A percentile compares a stretch with the other conserved stretches of the same genome.
These are phyloP conservation scores for Coelastrella sp. DNA, from an alignment of 139 green algal species.

Conservation along the genomic window DNA sequence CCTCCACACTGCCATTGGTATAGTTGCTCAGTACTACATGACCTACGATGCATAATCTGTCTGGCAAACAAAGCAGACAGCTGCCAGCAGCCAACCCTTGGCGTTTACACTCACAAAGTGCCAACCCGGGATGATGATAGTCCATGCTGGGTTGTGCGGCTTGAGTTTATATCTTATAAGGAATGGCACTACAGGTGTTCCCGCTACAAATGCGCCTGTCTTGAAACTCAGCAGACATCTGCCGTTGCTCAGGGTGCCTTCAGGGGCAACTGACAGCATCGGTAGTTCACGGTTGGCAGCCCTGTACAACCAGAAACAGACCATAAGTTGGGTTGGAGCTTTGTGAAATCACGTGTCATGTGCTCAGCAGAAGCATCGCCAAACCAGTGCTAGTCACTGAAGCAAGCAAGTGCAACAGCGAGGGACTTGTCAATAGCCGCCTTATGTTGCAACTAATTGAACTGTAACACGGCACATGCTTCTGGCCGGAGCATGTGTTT, in stretches of 20 bases:
- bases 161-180: conserved; percentile 73
- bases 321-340: too few relatives aligned
- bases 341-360: too few relatives aligned
- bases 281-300: conserved; percentile 41
- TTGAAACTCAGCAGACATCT: conserved; percentile 88
- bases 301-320: conserved; percentile 2
- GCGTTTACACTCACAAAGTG: conserved; percentile 51
- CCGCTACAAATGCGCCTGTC: conserved; percentile 88
- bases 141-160: conserved; percentile 57
- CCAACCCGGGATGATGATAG: conserved; percentile 47
- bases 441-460: too few relatives aligned
- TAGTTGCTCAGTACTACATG: too few relatives aligned
- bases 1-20: too few relatives aligned
- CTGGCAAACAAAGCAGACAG: background rate
- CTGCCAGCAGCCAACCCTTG: background rate
- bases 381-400: too few relatives aligned
- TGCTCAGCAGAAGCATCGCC: too few relatives aligned
- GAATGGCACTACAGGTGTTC: conserved; percentile 81
- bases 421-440: too few relatives aligned
- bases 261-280: conserved; percentile 53
- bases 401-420: too few relatives aligned
- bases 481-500: background rate
- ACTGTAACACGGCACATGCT: too few relatives aligned
- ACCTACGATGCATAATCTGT: too few relatives aligned
- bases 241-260: conserved; percentile 92